Evolutionary conservation across 208 protist species (phyloP).

Genomic region (Leishmania major): DNA sequence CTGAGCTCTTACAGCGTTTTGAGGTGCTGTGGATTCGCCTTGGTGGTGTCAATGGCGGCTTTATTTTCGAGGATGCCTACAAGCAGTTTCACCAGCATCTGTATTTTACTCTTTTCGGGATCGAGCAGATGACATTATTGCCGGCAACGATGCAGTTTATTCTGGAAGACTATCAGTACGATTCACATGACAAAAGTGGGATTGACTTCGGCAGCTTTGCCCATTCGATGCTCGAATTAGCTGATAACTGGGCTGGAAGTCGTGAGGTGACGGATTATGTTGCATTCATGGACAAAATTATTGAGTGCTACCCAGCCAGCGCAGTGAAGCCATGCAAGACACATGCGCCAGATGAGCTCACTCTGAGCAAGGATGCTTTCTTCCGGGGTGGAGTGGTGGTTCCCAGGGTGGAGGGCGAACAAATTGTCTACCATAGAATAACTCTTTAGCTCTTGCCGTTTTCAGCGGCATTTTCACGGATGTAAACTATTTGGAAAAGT

Average conservation of each 20-base stretch:
- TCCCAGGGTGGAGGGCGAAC: neutral
- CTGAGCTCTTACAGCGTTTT: constrained; percentile 42
- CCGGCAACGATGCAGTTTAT: constrained; percentile 53
- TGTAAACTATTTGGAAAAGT: neutral
- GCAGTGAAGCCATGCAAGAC: neutral
- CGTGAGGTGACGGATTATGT: constrained; percentile 46
- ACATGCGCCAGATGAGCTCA: neutral
- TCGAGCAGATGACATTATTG: constrained; percentile 48
- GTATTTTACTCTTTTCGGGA: constrained; percentile 55
- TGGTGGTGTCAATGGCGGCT: constrained; percentile 23
- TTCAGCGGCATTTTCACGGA: constrained; percentile 3
- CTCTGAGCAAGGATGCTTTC: constrained; percentile 31
- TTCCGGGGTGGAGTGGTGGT: constrained; percentile 30
- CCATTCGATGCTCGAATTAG: constrained; percentile 72
- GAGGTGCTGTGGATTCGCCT: constrained; percentile 59
- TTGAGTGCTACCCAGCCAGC: constrained; percentile 7
- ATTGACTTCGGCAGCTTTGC: constrained; percentile 67
- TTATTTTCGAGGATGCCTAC: constrained; percentile 58
- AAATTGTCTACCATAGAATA: constrained; percentile 1
- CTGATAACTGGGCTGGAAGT: constrained; percentile 73
- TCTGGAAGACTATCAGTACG: constrained; percentile 61
- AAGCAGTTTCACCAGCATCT: constrained; percentile 62
- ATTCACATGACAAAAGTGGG: constrained; percentile 39
- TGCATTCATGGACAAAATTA: constrained; percentile 19
- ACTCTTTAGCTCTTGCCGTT: constrained; percentile 14